phyloP scores from a whole-genome alignment of 2,329 filamentous ascomycete genomes.

The Phialophora expanda region DNA sequence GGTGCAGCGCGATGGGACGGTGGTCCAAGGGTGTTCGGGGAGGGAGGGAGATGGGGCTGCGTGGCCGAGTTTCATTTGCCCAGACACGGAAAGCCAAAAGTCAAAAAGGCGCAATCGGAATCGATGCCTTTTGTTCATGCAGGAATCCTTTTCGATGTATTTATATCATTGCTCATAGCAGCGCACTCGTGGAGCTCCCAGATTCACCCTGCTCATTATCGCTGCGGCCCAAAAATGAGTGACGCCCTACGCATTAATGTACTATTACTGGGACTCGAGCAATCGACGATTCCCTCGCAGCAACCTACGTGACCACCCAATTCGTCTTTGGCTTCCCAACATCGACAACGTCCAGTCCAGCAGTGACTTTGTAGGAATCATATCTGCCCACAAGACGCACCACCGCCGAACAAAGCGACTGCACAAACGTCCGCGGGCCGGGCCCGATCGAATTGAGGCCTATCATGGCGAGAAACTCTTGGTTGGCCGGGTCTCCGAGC shows the following conservation, averaged over 20 bases:
- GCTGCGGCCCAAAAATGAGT: background rate
- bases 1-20: background rate
- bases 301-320: background rate
- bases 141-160: background rate
- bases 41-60: background rate
- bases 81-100: background rate
- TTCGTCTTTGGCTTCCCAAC: constrained; percentile 2
- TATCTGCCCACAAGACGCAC: background rate
- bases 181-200: background rate
- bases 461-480: constrained; percentile 4
- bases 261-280: background rate
- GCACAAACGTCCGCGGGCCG: constrained; percentile 1
- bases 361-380: constrained; percentile 4
- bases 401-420: constrained; percentile 1
- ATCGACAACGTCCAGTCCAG: constrained; percentile 2
- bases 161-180: background rate
- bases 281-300: background rate
- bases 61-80: constrained; percentile 23
- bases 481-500: background rate
- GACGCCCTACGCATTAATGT: constrained; percentile 1
- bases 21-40: background rate
- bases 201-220: background rate
- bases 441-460: constrained; percentile 4
- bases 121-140: background rate
- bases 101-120: background rate